Evolutionary conservation across 495 filamentous ascomycete genomes (phyloP), one percentile per base, ranked within the genome.

Genomic region (Pseudoneurospora amorphoporcata): DNA sequence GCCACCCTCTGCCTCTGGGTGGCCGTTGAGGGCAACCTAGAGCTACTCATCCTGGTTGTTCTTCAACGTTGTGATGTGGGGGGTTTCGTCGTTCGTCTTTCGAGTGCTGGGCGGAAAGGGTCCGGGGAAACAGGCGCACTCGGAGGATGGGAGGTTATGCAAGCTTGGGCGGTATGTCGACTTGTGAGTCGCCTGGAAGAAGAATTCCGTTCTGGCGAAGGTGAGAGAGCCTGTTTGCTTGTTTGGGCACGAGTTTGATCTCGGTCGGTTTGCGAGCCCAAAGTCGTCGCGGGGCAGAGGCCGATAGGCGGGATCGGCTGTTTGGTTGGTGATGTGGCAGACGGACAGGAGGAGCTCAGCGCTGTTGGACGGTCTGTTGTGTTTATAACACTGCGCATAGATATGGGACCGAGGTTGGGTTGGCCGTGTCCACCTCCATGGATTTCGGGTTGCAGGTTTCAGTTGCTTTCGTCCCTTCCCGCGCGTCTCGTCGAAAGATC

Each of bases 1-100:
- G 74, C 70, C 16, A 88, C 79, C 39, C 85, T 80, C 69, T 77
- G 73, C 79, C 86, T 88, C 81, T 91, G 89, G 69, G 75, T 71
- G 8, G 83, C 72, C 7, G 74, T 74, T 8, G 73, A 73, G 35
- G 77, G 77, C 75, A 76, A 75, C 41, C 39, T 74, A 68, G 53
- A 71, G 65, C 70, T 35, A 37, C 53, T 65, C 53, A 65, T 65
- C 35, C 19, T 70, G 39, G 23, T 17, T 29, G 39, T 61, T 39
- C 29, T 32, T 45, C 29, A 70, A 35, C 39, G 40, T 41, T 32
- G 23, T 61, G 69, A 14, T 3, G 70, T 38, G 17, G 42, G 68
- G 42, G 32, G 17, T 38, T 19, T 12, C 38, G 58, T 38, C 38
- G 16, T 39, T 72, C 35, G 71, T 35, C 3, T 29, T 72, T 68